These are phyloP conservation scores for Backusella macrospora DNA, from an alignment of 192 early-diverging fungal genomes.

Conservation along the genomic window DNA sequence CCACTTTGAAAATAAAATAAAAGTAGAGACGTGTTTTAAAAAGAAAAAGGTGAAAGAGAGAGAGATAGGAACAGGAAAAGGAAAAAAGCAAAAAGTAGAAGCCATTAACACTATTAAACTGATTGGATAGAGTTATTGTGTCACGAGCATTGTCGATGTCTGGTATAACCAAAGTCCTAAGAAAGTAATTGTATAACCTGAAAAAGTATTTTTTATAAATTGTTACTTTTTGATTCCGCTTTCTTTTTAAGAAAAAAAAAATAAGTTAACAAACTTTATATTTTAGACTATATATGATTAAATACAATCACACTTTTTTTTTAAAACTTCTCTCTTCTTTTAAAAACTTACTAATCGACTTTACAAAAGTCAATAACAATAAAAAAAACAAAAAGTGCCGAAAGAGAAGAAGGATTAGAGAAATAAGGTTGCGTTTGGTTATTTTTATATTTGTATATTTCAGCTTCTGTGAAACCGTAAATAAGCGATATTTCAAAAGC, in stretches of 20 bases:
- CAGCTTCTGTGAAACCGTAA: slow-evolving; percentile 3
- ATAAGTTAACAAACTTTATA: neutral
- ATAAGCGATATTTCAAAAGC: neutral
- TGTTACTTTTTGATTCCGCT: slow-evolving; percentile 11
- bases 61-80: neutral
- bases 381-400: neutral
- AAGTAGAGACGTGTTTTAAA: neutral
- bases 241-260: neutral
- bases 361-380: neutral
- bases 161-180: neutral
- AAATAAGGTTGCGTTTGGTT: slow-evolving; percentile 6
- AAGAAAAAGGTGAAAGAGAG: neutral
- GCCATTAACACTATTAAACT: neutral
- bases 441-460: neutral
- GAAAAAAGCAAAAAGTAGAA: neutral
- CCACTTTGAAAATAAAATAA: neutral
- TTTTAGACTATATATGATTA: neutral
- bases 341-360: neutral
- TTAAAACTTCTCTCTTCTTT: neutral
- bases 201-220: slow-evolving; percentile 11
- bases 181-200: neutral
- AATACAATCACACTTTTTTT: neutral
- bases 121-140: slow-evolving; percentile 9
- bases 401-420: neutral
- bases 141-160: slow-evolving; percentile 20